A percentile compares a stretch with the other conserved stretches of the same genome.
Evolutionary conservation across 2,329 filamentous ascomycete species (phyloP).

Genomic region (Leptographium flavum): DNA sequence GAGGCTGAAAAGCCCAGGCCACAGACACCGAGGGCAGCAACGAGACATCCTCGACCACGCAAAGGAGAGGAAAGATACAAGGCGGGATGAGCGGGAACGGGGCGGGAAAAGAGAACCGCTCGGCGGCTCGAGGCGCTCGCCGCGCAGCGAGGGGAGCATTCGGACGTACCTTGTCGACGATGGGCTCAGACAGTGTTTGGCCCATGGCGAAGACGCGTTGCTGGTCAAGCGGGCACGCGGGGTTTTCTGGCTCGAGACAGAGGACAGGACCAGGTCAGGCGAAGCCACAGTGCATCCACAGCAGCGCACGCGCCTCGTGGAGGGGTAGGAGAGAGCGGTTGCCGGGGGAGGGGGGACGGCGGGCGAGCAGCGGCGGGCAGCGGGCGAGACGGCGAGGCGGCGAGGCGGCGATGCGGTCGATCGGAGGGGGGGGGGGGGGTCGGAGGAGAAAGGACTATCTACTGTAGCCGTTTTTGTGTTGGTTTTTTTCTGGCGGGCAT

Average conservation of each 20-base stretch:
- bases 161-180: slow-evolving; percentile 85
- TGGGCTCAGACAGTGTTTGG: slow-evolving; percentile 97
- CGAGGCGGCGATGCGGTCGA: background rate
- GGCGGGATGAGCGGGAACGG: background rate
- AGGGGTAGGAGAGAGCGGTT: background rate
- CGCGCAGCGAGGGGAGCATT: background rate
- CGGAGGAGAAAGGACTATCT: slow-evolving; percentile 2
- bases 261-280: background rate
- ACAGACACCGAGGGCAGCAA: background rate
- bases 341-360: background rate
- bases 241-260: background rate
- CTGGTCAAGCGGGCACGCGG: background rate
- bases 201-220: slow-evolving; percentile 52
- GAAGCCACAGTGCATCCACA: background rate
- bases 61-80: too few relatives aligned
- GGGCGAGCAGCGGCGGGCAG: background rate
- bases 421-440: background rate
- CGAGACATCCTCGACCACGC: too few relatives aligned
- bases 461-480: slow-evolving; percentile 1
- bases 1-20: background rate
- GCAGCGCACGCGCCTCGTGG: background rate
- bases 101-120: background rate
- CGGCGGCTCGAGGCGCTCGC: too few relatives aligned
- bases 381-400: background rate
- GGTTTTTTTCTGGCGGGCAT: background rate